Base-by-base conservation (phyloP, 2,329 filamentous ascomycete species). In the Amphichorda felina region DNA sequence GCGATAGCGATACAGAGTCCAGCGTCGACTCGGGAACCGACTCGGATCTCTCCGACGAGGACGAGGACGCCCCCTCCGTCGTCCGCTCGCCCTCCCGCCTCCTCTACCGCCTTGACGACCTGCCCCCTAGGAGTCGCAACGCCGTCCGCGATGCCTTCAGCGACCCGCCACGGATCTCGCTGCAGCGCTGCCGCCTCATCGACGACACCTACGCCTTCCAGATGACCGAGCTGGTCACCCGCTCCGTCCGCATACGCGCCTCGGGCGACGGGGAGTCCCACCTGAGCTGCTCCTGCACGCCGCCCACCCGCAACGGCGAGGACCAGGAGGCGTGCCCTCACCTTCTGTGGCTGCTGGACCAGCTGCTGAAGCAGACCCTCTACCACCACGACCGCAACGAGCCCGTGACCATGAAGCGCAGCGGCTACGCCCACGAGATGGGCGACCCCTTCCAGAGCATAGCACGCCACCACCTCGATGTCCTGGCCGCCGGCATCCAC, bases 341-440 rank as follows among this genome's bases (percentile, higher is more conserved):
- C 40, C 50, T 70, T 21, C 48, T 75, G 19, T 73, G 69, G 68
- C 56, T 75, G 11, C 59, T 71, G 33, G 70, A 75, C 49, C 63
- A 63, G 45, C 57, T 75, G 21, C 56, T 64, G 15, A 63, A 61
- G 35, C 62, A 71, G 44, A 60, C 63, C 3, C 47, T 68, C 4
- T 63, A 63, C 40, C 50, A 58, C 28, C 54, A 59, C 26, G 51
- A 59, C 32, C 46, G 47, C 8, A 41, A 49, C 5, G 47, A 54
- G 11, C 56, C 62, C 15, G 50, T 70, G 30, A 62, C 49, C 17
- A 57, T 72, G 55, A 61, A 52, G 2, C 35, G 52, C 2, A 42
- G 53, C 8, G 69, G 68, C 3, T 64, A 60, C 33, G 51, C 68
- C 1, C 49, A 57, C 8, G 62, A 68, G 42, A 57, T 71, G 19